Conservation (phyloP, 2,329 filamentous ascomycete species). For the Arthrinium puccinioides region DNA sequence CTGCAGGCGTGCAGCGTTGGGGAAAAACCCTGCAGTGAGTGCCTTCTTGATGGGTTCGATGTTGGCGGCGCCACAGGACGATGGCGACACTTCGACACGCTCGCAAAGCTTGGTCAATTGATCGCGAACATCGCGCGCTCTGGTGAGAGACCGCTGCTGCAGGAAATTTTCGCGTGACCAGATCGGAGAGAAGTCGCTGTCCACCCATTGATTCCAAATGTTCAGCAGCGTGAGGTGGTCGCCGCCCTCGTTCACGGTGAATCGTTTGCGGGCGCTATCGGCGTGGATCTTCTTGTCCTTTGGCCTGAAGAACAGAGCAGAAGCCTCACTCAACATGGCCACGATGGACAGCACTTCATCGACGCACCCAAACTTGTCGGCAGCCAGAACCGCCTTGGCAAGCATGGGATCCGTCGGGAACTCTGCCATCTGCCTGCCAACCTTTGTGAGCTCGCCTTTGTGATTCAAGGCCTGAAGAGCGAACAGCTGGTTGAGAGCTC, state of each 20-base stretch:
- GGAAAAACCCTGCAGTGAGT: constrained; percentile 88
- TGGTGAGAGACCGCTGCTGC: constrained; percentile 80
- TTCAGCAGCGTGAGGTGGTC: constrained; percentile 86
- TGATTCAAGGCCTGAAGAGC: constrained; percentile 85
- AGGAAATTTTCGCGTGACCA: constrained; percentile 93
- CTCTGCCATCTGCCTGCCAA: constrained; percentile 91
- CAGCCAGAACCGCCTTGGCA: constrained; percentile 79
- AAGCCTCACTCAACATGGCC: constrained; percentile 87
- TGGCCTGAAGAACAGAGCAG: constrained; percentile 84
- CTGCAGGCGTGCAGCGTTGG: constrained; percentile 80
- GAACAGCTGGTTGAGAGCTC: constrained; percentile 84
- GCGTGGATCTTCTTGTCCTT: constrained; percentile 98
- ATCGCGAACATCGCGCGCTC: constrained; percentile 85
- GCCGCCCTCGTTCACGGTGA: constrained; percentile 84
- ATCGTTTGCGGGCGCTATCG: constrained; percentile 80
- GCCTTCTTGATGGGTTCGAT: constrained; percentile 77
- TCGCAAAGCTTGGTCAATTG: constrained; percentile 91
- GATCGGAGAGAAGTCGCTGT: constrained; percentile 78
- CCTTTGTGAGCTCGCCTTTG: constrained; percentile 79
- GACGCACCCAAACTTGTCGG: constrained; percentile 85
- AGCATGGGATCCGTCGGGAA: constrained; percentile 91
- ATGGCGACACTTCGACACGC: constrained; percentile 75
- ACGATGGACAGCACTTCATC: constrained; percentile 90
- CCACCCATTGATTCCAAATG: constrained; percentile 93
- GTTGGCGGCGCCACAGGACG: constrained; percentile 63